Evolutionary conservation across 2,329 filamentous ascomycete species (phyloP), one percentile per base, ranked within the genome.

Genomic region (Celoporthe dispersa): DNA sequence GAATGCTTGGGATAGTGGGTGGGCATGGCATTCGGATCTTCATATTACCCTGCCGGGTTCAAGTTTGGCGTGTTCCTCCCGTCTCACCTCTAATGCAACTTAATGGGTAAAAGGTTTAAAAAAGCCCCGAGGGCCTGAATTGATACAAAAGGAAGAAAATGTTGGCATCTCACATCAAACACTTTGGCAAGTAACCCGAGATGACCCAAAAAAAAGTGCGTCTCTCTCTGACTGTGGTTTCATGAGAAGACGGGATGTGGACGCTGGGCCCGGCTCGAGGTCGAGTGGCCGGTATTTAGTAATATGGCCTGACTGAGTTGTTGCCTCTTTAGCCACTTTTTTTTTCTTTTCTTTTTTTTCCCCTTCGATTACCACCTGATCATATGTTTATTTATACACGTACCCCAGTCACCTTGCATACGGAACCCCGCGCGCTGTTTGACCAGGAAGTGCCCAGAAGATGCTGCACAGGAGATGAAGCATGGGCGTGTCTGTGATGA

Each of bases 61-160:
- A 25, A 25, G 57, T 60, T 37, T 60, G 57, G 33, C 33, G 57
- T 19, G 57, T n/a, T 60, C 57, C 57, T 60, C 57, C 57, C 57
- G 57, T 35, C 57, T 60, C 9, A 60, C 33, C 19, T 22, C 33
- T 60, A 33, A 60, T 60, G 57, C 19, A 60, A 37, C 57, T 22
- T 37, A 6, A 7, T 37, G 57, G 57, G 31, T 31, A 31, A 55
- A 28, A 14, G n/a, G 51, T 3, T 44, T 44, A 55, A 31, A 60
- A 35, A 60, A 35, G 31, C 19, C 31, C 57, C 57, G 31, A 37
- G 19, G 11, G 57, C 33, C 8, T 12, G 44, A n/a, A n/a, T n/a
- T 19, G 16, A 22, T 19, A 6, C 22, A 3, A 35, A 31, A 33
- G 11, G 19, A 4, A 6, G 8, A 35, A 9, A 19, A 22, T 22